A percentile compares a stretch with the other conserved stretches of the same genome.
Evolutionary conservation across 2,329 filamentous ascomycete species (phyloP).

Genomic region (Bipolaris sorokiniana): DNA sequence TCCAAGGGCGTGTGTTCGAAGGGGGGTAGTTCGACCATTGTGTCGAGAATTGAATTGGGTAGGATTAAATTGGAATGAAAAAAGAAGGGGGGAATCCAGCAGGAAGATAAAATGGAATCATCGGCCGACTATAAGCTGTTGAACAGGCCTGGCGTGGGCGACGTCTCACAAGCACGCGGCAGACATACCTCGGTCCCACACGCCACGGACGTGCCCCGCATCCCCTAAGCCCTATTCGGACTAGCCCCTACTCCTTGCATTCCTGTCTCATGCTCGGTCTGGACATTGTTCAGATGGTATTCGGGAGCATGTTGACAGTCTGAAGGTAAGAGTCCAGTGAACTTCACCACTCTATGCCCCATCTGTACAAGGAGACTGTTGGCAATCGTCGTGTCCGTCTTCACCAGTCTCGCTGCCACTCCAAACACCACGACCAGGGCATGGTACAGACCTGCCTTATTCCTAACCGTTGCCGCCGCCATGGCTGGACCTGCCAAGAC

Average conservation of each 20-base stretch:
- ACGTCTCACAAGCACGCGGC: conserved; percentile 7
- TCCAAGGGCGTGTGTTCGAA: conserved; percentile 48
- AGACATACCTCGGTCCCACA: conserved; percentile 10
- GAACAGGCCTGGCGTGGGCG: background rate
- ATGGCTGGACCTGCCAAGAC: too few species aligned
- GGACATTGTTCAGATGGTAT: background rate
- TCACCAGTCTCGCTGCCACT: too few species aligned
- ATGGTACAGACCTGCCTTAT: too few species aligned
- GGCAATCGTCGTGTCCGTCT: background rate
- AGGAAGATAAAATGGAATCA: background rate
- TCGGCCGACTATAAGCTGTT: conserved; percentile 9
- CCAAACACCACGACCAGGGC: too few species aligned
- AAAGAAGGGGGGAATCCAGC: background rate
- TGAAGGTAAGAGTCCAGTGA: too few species aligned
- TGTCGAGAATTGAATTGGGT: background rate
- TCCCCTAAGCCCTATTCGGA: background rate
- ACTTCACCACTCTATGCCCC: background rate
- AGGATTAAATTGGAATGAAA: background rate
- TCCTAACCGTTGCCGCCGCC: too few species aligned
- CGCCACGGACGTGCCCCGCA: background rate
- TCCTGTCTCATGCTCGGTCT: background rate
- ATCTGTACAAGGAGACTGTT: background rate
- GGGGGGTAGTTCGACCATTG: conserved; percentile 23
- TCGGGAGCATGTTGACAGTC: too few species aligned
- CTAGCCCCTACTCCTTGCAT: conserved; percentile 1